Conservation (phyloP, 129 eudicot species). For the Ambrosia trifida region DNA sequence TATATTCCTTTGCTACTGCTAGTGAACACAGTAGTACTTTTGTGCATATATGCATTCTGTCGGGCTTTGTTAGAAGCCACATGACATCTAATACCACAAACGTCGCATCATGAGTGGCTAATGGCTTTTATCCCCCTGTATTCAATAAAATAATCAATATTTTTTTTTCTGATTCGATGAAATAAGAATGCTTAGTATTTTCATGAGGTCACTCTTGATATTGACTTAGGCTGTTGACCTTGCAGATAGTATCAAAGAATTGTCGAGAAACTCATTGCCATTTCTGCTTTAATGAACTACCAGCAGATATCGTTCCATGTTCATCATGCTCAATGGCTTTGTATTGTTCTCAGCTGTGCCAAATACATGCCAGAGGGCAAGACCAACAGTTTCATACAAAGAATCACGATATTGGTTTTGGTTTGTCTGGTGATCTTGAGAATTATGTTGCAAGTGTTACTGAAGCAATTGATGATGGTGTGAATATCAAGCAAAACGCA, state of each 20-base stretch:
- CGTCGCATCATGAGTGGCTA: background rate
- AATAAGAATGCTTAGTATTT: constrained; percentile 8
- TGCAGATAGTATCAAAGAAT: constrained; percentile 74
- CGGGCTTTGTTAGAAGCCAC: background rate
- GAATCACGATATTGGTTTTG: constrained; percentile 29
- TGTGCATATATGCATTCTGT: background rate
- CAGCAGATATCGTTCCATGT: constrained; percentile 76
- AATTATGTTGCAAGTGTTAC: constrained; percentile 53
- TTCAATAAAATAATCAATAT: background rate
- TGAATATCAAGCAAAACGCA: constrained; percentile 31
- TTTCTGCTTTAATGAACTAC: constrained; percentile 79
- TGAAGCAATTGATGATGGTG: constrained; percentile 21
- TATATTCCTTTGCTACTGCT: constrained; percentile 3
- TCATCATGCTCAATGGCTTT: constrained; percentile 67
- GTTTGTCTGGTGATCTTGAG: constrained; percentile 61
- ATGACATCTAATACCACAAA: background rate
- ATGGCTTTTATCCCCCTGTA: background rate
- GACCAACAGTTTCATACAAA: constrained; percentile 18
- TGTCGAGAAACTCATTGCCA: constrained; percentile 88
- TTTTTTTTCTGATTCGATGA: background rate
- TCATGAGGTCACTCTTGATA: background rate
- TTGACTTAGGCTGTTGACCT: constrained; percentile 20
- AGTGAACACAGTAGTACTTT: background rate
- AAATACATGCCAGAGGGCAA: constrained; percentile 60
- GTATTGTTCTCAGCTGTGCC: constrained; percentile 76